Evolutionary conservation across 2,329 filamentous ascomycete species (phyloP).

Genomic region (Alternaria gaisen): DNA sequence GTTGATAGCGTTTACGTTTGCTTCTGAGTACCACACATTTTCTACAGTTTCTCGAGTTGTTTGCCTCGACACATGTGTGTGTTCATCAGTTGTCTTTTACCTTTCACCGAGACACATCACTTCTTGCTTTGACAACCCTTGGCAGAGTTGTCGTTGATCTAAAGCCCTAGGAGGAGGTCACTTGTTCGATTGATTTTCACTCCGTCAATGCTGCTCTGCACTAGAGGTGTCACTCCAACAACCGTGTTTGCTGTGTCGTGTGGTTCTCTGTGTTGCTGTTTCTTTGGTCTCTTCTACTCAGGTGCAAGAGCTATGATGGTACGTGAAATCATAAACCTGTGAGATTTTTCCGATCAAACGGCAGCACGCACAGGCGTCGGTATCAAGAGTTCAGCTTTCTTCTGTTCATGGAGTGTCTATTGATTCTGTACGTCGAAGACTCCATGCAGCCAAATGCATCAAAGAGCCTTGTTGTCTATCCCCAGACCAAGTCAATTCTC

Average conservation of each 20-base stretch:
- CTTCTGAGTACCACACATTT: not conserved
- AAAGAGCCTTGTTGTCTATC: not conserved
- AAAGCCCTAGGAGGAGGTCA: not conserved
- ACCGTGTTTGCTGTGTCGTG: not conserved
- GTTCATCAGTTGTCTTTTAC: not conserved
- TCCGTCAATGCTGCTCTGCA: not conserved
- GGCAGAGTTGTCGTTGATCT: not conserved
- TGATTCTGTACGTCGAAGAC: not conserved
- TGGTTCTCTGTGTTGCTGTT: not conserved
- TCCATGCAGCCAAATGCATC: not conserved
- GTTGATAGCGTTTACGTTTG: not conserved
- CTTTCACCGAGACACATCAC: not conserved
- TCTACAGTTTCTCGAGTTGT: not conserved
- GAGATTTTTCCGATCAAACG: not conserved
- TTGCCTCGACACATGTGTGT: not conserved
- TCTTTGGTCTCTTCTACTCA: not conserved
- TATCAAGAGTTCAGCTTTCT: not conserved
- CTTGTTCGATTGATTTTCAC: not conserved
- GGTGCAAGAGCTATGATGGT: not conserved
- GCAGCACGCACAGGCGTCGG: not conserved
- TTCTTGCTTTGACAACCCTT: not conserved
- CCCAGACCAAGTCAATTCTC: constrained; percentile 53
- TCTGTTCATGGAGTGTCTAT: not conserved
- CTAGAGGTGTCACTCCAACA: not conserved
- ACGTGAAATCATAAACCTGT: not conserved